phyloP scores from a whole-genome alignment of 2,329 filamentous ascomycete genomes.

The Apiospora koreana region DNA sequence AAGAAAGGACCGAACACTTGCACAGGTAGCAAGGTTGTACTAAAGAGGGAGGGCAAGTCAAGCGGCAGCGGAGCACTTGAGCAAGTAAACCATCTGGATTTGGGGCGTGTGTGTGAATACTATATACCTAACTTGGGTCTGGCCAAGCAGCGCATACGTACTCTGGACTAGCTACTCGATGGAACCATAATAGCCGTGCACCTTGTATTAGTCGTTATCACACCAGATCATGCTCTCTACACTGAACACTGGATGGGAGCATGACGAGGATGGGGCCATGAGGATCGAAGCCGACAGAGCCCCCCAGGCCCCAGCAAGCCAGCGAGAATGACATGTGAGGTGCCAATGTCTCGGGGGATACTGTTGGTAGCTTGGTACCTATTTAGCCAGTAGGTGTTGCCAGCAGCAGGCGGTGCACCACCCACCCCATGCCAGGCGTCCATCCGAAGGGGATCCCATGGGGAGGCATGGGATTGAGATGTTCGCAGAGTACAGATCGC shows the following conservation, averaged over 20 bases:
- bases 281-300: neutral
- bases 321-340: neutral
- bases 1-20: neutral
- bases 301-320: neutral
- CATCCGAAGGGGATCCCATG: neutral
- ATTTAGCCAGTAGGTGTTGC: neutral
- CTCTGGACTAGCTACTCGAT: neutral
- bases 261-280: neutral
- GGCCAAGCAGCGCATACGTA: neutral
- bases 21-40: neutral
- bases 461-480: neutral
- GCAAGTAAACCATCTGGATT: neutral
- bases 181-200: neutral
- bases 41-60: neutral
- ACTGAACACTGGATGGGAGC: neutral
- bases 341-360: neutral
- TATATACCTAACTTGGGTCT: neutral
- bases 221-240: neutral
- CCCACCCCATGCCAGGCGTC: neutral
- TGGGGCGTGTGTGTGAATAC: neutral
- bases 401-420: neutral
- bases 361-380: neutral
- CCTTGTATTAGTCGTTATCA: neutral
- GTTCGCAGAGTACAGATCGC: neutral
- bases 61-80: neutral